Percentiles rank a stretch among this genome's conserved stretches.
Conservation (phyloP, 129 eudicot species). For the Ambrosia artemisiifolia region DNA sequence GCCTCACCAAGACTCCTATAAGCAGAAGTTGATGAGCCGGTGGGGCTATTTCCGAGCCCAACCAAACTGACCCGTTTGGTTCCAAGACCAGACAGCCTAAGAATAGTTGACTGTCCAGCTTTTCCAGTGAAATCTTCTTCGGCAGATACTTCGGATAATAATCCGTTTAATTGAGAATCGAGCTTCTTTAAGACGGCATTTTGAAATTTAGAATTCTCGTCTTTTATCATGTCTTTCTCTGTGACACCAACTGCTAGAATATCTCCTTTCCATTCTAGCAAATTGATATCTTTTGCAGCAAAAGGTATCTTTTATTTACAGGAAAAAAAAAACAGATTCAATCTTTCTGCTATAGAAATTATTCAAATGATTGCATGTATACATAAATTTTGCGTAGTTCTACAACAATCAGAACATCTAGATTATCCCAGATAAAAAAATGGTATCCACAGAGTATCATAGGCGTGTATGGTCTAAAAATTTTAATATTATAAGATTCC, state of each 20-base stretch:
- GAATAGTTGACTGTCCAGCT: slow-evolving; percentile 73
- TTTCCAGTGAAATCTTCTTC: slow-evolving; percentile 98
- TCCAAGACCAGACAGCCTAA: slow-evolving; percentile 77
- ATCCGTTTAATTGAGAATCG: slow-evolving; percentile 66
- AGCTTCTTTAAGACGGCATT: slow-evolving; percentile 57
- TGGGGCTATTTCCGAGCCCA: slow-evolving; percentile 66
- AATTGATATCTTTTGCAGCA: slow-evolving; percentile 75
- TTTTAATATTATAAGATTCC: not conserved
- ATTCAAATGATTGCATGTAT: not conserved
- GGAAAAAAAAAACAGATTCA: slow-evolving; percentile 21
- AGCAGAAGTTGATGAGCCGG: slow-evolving; percentile 35
- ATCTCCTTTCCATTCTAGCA: slow-evolving; percentile 96
- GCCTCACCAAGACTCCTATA: slow-evolving; percentile 87
- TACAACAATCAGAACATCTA: not conserved
- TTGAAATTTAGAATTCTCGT: slow-evolving; percentile 64
- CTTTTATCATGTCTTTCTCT: slow-evolving; percentile 81
- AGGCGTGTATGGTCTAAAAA: not conserved
- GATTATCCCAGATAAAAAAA: not conserved
- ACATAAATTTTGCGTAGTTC: slow-evolving; percentile 5
- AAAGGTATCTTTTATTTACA: slow-evolving; percentile 54
- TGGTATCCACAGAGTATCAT: slow-evolving; percentile 7
- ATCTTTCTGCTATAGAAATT: not conserved
- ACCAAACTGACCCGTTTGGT: slow-evolving; percentile 76
- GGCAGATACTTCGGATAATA: slow-evolving; percentile 68
- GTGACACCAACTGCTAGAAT: slow-evolving; percentile 86